Conservation (phyloP, 768 basidiomycete species). For the Tylopilus intermedius region DNA sequence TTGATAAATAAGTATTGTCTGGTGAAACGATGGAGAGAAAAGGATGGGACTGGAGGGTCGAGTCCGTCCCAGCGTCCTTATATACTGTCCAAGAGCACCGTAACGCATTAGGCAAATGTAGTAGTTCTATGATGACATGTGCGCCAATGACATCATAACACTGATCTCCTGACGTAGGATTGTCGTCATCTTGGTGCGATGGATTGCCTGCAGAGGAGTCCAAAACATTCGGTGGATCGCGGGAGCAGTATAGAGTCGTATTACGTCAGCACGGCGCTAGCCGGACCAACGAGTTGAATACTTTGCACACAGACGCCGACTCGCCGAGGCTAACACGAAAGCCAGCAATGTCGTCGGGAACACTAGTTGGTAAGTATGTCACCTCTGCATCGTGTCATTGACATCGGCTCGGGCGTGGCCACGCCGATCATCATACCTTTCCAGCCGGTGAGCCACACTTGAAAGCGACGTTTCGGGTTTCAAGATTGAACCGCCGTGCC, state of each 20-base stretch:
- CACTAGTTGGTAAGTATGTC: too few relatives aligned
- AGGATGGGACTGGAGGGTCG: conserved; percentile 2
- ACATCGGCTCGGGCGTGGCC: too few relatives aligned
- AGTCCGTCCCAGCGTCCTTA: conserved; percentile 10
- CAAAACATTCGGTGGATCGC: background rate
- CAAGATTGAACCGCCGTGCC: too few relatives aligned
- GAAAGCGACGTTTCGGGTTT: too few relatives aligned
- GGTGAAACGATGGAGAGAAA: background rate
- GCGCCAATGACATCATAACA: conserved; percentile 27
- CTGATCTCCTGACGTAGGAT: conserved; percentile 20
- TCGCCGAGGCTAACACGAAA: too few relatives aligned
- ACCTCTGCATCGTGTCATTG: too few relatives aligned
- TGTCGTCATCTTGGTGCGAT: background rate
- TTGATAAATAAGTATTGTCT: background rate
- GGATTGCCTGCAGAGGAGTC: background rate
- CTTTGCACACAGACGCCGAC: too few relatives aligned
- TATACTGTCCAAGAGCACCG: conserved; percentile 20
- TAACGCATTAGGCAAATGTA: conserved; percentile 30
- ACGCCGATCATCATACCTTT: too few relatives aligned
- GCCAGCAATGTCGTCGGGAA: too few relatives aligned
- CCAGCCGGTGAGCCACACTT: too few relatives aligned
- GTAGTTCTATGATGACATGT: conserved; percentile 20
- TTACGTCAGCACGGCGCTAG: background rate
- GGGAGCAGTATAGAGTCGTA: background rate
- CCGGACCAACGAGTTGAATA: background rate